Evolutionary conservation across 805 yeast genomes (phyloP).

Genomic region (Ogataea polymorpha): DNA sequence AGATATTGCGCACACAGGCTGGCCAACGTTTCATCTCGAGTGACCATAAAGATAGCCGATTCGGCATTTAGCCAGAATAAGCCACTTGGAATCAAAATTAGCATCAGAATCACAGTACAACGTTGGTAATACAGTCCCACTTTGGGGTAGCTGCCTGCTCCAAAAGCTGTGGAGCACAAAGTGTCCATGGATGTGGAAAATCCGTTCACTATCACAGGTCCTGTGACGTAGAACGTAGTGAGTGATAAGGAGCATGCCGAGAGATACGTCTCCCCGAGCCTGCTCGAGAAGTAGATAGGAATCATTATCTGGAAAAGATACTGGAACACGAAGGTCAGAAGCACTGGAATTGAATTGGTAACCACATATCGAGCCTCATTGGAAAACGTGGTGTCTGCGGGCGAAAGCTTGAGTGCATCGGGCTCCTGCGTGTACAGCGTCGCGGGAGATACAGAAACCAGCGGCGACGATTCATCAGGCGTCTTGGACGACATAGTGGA

Average conservation of each 20-base stretch:
- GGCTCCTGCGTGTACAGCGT: slow-evolving; percentile 1
- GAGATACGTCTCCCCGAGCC: slow-evolving; percentile 60
- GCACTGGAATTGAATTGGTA: slow-evolving; percentile 49
- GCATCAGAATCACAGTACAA: slow-evolving; percentile 53
- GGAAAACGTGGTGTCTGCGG: slow-evolving; percentile 14
- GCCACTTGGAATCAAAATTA: slow-evolving; percentile 51
- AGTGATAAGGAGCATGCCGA: slow-evolving; percentile 72
- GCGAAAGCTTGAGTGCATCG: background rate
- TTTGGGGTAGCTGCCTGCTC: slow-evolving; percentile 54
- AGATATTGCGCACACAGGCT: slow-evolving; percentile 54
- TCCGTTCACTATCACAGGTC: slow-evolving; percentile 71
- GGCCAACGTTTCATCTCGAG: slow-evolving; percentile 41
- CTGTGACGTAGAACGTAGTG: slow-evolving; percentile 72
- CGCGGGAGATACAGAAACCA: background rate
- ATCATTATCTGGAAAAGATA: slow-evolving; percentile 70
- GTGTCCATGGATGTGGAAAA: slow-evolving; percentile 73
- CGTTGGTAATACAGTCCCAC: slow-evolving; percentile 68
- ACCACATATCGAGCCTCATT: slow-evolving; percentile 27
- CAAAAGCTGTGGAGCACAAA: slow-evolving; percentile 72
- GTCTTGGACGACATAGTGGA: background rate
- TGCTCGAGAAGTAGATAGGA: slow-evolving; percentile 67
- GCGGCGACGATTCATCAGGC: background rate
- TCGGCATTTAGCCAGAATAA: slow-evolving; percentile 56
- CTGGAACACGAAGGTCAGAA: slow-evolving; percentile 66
- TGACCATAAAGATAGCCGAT: slow-evolving; percentile 39